Percentiles rank a stretch among this genome's conserved stretches.
Evolutionary conservation across 345 rosid genomes (phyloP).

Genomic region (Jatropha curcas): DNA sequence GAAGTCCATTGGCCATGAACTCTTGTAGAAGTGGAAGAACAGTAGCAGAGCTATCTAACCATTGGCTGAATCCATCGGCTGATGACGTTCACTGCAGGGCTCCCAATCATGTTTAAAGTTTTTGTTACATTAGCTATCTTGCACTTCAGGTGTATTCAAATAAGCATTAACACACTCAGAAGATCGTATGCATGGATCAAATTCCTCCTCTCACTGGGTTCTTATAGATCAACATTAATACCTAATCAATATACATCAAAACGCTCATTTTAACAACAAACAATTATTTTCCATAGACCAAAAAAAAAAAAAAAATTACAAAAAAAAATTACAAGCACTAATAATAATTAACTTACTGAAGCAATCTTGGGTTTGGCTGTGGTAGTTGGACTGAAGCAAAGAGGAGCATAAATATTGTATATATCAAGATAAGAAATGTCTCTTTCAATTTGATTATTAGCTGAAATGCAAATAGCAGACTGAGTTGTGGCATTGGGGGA

Average conservation of each 20-base stretch:
- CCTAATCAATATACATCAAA: too few species aligned
- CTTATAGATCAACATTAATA: too few species aligned
- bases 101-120: constrained; percentile 64
- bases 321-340: too few species aligned
- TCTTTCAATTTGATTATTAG: constrained; percentile 20
- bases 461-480: constrained; percentile 52
- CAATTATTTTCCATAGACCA: too few species aligned
- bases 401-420: constrained; percentile 74
- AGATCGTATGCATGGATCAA: constrained; percentile 77
- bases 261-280: too few species aligned
- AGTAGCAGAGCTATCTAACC: constrained; percentile 78
- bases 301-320: too few species aligned
- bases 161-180: constrained; percentile 64
- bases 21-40: constrained; percentile 56
- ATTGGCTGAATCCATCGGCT: constrained; percentile 41
- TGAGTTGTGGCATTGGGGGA: constrained; percentile 37
- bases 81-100: constrained; percentile 63
- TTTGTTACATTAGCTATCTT: constrained; percentile 78
- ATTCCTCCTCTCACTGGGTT: too few species aligned
- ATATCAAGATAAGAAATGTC: constrained; percentile 41
- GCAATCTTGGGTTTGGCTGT: constrained; percentile 58
- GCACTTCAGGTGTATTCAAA: too few species aligned
- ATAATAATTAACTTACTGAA: too few species aligned
- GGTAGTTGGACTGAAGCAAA: too few species aligned
- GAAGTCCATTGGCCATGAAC: constrained; percentile 51